Base-by-base conservation (phyloP, 345 rosid genomes). In the Eucalyptus albens region DNA sequence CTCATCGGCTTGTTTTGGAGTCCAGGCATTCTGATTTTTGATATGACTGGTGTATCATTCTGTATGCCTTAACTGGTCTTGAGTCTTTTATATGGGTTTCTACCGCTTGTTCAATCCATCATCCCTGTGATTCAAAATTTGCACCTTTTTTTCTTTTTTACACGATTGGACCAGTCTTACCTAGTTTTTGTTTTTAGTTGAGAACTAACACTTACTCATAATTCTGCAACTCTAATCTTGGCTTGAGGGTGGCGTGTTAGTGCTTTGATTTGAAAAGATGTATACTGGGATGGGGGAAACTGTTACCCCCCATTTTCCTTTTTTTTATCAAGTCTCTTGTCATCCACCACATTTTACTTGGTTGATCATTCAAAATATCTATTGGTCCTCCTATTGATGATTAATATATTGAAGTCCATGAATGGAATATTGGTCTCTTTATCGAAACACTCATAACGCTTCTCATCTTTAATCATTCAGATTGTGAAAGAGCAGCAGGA, bases 381-480 rank as follows among this genome's bases (percentile, higher is more conserved):
- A 19, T 17, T 37, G 3, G 45, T 33, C 82, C 82, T 72, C 26
- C 26, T 5, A 72, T 72, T 33, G 82, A 72, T 11, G 8, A 72
- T 33, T 33, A 5, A 72, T 72, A 33, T 17, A 72, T 33, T 72
- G 82, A 72, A 6, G 26, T 69, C 14, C 44, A 33, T 9, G 81
- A 33, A 67, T 9, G 15, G 82, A 72, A 72, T 33, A 33, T 37
- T 19, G 26, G 5, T 72, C 26, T 72, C 13, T 33, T 33, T 40
- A 17, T 72, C 0, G 26, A 37, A 37, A 72, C 4, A 4, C 44
- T 72, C 1, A 0, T 33, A 33, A 72, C 15, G 4, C 19, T 33
- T 72, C 6, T 10, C 24, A 72, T 72, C 53, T 87, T 59, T 62
- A n/a, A 8, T 12, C 50, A 14, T 94, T 93, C 98, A 98, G 99